These are phyloP conservation scores for Thelonectria blattea DNA, from an alignment of 2,329 filamentous ascomycete genomes.

Conservation along the genomic window DNA sequence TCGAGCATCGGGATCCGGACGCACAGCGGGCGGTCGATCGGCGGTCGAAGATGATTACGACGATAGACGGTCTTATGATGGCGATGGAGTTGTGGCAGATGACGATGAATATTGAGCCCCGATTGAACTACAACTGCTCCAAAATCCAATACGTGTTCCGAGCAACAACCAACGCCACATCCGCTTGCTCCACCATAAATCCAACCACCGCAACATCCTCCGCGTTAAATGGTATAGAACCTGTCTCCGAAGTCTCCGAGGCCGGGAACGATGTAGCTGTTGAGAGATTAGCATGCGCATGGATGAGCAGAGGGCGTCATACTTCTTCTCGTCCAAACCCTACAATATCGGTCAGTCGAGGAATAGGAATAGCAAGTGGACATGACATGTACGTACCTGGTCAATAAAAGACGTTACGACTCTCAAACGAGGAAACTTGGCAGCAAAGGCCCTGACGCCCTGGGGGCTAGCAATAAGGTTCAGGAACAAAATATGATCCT, in stretches of 20 bases:
- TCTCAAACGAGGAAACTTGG: constrained; percentile 85
- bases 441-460: constrained; percentile 86
- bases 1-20: constrained; percentile 33
- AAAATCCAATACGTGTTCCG: constrained; percentile 30
- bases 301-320: constrained; percentile 38
- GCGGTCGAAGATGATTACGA: constrained; percentile 54
- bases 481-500: constrained; percentile 93
- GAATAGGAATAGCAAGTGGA: constrained; percentile 8
- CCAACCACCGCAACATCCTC: constrained; percentile 22
- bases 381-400: constrained; percentile 55
- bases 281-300: constrained; percentile 44
- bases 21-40: constrained; percentile 34
- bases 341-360: constrained; percentile 40
- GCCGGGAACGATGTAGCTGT: constrained; percentile 92
- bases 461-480: constrained; percentile 98
- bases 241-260: constrained; percentile 95
- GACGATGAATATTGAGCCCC: constrained; percentile 61
- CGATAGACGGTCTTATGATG: constrained; percentile 58
- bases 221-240: constrained; percentile 82
- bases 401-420: constrained; percentile 97
- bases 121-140: constrained; percentile 29
- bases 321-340: constrained; percentile 98
- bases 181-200: constrained; percentile 19
- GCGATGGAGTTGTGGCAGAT: constrained; percentile 58
- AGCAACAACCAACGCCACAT: constrained; percentile 21